phyloP scores from a whole-genome alignment of 169 alveolate genomes.

The Cystoisospora suis region DNA sequence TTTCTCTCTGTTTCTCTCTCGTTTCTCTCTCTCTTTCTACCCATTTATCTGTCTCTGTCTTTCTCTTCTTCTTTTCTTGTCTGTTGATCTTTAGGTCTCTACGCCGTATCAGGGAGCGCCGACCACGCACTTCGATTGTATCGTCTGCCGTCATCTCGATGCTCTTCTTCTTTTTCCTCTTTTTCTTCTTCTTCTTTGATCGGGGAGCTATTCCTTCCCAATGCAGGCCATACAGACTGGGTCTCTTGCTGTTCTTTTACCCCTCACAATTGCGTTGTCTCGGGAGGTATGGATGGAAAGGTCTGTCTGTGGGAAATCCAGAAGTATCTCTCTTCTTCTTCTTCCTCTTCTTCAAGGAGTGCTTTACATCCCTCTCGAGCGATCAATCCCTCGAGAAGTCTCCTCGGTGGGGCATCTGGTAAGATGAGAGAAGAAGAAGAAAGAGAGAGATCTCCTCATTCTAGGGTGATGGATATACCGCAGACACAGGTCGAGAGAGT shows the following conservation, averaged over 20 bases:
- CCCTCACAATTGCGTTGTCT: slow-evolving; percentile 34
- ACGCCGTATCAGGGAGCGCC: slow-evolving; percentile 56
- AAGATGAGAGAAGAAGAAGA: no score
- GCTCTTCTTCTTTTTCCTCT: neutral
- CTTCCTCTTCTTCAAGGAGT: neutral
- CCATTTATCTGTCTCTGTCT: neutral
- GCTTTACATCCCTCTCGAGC: neutral
- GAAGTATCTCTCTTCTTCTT: neutral
- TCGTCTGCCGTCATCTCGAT: neutral
- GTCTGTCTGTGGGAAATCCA: slow-evolving; percentile 56
- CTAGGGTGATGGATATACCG: slow-evolving; percentile 22
- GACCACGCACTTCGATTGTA: slow-evolving; percentile 56
- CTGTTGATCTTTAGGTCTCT: neutral
- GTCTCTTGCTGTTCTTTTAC: slow-evolving; percentile 53
- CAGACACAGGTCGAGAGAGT: neutral
- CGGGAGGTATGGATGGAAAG: slow-evolving; percentile 65
- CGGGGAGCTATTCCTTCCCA: slow-evolving; percentile 32
- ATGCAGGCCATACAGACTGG: slow-evolving; percentile 64
- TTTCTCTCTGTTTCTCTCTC: neutral
- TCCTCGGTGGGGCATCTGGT: no score
- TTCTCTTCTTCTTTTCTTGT: no score
- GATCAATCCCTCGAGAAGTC: neutral
- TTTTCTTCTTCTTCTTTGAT: neutral
- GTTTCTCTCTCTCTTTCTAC: neutral
- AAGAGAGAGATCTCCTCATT: neutral